phyloP scores from a whole-genome alignment of 169 alveolate species.

The Neospora caninum region DNA sequence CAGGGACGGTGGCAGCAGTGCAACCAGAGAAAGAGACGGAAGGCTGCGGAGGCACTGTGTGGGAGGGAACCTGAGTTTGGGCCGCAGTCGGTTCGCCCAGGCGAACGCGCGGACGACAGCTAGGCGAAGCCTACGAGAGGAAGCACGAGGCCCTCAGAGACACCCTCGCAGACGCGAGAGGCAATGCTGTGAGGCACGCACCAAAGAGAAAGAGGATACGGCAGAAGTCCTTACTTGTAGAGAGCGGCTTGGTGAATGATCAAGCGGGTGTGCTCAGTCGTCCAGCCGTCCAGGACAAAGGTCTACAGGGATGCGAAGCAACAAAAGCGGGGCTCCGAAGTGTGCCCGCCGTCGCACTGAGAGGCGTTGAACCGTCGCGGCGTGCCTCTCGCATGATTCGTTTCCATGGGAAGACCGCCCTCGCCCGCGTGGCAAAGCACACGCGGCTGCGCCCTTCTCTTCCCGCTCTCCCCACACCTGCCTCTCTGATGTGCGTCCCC shows the following conservation, averaged over 20 bases:
- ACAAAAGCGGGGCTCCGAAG: background rate
- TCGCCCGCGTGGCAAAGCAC: too few species aligned
- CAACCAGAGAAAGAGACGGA: too few species aligned
- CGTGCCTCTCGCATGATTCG: background rate
- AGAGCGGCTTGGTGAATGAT: constrained; percentile 18
- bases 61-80: too few species aligned
- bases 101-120: too few species aligned
- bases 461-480: background rate
- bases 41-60: too few species aligned
- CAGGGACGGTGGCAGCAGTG: too few species aligned
- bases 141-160: too few species aligned
- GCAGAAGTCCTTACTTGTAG: background rate
- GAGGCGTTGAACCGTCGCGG: background rate
- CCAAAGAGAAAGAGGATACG: background rate
- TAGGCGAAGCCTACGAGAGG: too few species aligned
- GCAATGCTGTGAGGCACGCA: background rate
- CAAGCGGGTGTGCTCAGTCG: constrained; percentile 15
- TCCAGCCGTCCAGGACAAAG: constrained; percentile 19
- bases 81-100: too few species aligned
- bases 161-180: too few species aligned
- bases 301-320: background rate
- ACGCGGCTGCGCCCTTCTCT: too few species aligned
- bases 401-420: background rate
- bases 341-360: background rate
- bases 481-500: background rate